Evolutionary conservation across 805 yeast species (phyloP).

Genomic region (Saccharomycopsis guyanensis): DNA sequence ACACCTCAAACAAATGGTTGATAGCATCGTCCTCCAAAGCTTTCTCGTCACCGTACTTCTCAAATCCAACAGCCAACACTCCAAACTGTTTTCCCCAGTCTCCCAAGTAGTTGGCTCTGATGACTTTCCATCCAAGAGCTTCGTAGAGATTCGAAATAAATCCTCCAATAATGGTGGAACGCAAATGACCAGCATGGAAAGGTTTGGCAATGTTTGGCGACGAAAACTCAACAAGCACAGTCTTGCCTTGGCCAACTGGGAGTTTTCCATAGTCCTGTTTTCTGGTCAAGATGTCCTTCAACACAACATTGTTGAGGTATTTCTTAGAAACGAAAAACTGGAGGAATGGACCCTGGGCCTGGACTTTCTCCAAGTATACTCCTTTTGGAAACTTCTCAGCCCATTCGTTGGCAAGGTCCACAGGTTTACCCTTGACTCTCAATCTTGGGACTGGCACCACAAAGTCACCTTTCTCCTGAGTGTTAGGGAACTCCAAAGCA

Average conservation of each 20-base stretch:
- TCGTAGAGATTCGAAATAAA: constrained; percentile 86
- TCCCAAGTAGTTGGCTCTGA: constrained; percentile 89
- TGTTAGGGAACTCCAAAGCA: constrained; percentile 81
- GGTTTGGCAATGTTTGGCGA: constrained; percentile 99
- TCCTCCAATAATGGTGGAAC: constrained; percentile 97
- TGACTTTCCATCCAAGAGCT: constrained; percentile 86
- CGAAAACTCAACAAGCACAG: constrained; percentile 77
- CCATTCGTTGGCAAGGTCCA: constrained; percentile 68
- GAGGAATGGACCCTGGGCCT: constrained; percentile 82
- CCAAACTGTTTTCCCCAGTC: constrained; percentile 99
- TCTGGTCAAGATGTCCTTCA: constrained; percentile 60
- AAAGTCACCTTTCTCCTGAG: constrained; percentile 87
- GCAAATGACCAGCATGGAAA: constrained; percentile 98
- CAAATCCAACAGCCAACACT: constrained; percentile 86
- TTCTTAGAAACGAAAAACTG: constrained; percentile 77
- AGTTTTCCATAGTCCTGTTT: constrained; percentile 59
- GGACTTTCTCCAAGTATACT: constrained; percentile 58
- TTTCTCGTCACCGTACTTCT: constrained; percentile 76
- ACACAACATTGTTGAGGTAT: constrained; percentile 58
- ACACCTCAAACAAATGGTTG: constrained; percentile 89
- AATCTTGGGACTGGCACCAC: constrained; percentile 90
- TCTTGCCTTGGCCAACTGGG: constrained; percentile 67
- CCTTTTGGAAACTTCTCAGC: constrained; percentile 70
- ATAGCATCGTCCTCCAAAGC: constrained; percentile 71
- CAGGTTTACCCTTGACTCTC: constrained; percentile 78